phyloP scores from a whole-genome alignment of 148 eudicot species.

The Nepenthes gracilis region DNA sequence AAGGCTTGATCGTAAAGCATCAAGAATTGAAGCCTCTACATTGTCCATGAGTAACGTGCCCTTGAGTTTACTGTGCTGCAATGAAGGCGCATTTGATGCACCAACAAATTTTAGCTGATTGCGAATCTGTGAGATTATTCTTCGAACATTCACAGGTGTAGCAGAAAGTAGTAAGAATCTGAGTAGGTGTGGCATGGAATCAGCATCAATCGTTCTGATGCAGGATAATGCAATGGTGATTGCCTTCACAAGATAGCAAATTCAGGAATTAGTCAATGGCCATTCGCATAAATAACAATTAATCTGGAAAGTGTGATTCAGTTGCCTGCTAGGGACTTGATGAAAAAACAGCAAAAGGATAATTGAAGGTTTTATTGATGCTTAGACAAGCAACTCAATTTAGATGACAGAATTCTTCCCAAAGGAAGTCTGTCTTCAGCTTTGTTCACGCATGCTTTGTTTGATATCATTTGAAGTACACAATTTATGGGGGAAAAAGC shows the following conservation, averaged over 20 bases:
- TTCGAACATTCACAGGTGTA: slow-evolving; percentile 30
- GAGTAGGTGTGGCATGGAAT: slow-evolving; percentile 46
- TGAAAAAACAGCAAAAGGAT: too few species aligned
- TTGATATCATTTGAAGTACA: too few species aligned
- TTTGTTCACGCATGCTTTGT: too few species aligned
- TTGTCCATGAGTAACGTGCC: slow-evolving; percentile 32
- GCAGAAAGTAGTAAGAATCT: slow-evolving; percentile 51
- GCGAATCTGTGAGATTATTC: slow-evolving; percentile 46
- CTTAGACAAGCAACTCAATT: too few species aligned
- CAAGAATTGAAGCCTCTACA: slow-evolving; percentile 38
- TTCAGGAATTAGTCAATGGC: background rate
- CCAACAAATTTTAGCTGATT: slow-evolving; percentile 40
- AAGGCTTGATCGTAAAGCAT: slow-evolving; percentile 46
- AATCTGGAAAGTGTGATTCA: too few species aligned
- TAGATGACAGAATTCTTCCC: too few species aligned
- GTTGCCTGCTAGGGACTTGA: too few species aligned
- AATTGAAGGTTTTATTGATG: too few species aligned
- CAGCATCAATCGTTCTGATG: slow-evolving; percentile 42
- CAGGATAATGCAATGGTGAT: slow-evolving; percentile 48
- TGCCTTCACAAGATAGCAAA: slow-evolving; percentile 21
- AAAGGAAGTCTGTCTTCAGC: too few species aligned
- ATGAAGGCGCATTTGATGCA: slow-evolving; percentile 10
- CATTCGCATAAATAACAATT: too few species aligned
- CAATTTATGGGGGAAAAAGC: too few species aligned
- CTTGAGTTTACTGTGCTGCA: slow-evolving; percentile 26